Conservation (phyloP, 1,284 basidiomycete genomes). For the Sanghuangporus baumii region DNA sequence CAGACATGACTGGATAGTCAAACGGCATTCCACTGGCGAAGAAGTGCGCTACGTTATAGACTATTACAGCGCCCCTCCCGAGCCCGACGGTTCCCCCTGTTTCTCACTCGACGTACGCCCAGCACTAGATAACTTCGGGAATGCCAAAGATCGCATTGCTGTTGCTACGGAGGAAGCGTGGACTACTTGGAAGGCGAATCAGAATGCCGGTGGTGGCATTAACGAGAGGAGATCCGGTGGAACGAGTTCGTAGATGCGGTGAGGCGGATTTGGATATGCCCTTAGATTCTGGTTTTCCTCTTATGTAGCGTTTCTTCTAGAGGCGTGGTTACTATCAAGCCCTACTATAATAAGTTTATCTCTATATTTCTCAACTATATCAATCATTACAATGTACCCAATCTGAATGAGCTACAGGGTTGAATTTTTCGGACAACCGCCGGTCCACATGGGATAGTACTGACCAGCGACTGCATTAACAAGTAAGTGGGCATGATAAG, state of each 20-base stretch:
- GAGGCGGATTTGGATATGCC: not conserved
- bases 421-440: not conserved
- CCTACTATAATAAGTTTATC: not conserved
- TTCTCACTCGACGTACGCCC: constrained; percentile 91
- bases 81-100: constrained; percentile 83
- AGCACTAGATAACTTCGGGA: constrained; percentile 75
- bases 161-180: constrained; percentile 71
- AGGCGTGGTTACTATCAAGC: not conserved
- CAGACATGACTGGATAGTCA: constrained; percentile 97
- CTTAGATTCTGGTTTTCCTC: not conserved
- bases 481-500: not conserved
- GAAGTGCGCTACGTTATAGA: constrained; percentile 94
- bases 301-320: not conserved
- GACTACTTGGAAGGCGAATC: constrained; percentile 34
- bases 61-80: constrained; percentile 87
- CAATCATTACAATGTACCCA: not conserved
- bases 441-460: too few relatives aligned
- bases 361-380: not conserved
- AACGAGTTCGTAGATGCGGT: not conserved
- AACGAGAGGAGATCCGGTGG: not conserved
- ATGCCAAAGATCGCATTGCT: constrained; percentile 63
- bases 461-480: too few relatives aligned
- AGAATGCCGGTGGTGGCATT: constrained; percentile 4
- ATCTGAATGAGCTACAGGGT: not conserved
- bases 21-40: constrained; percentile 64